phyloP scores from a whole-genome alignment of 441 rosid genomes.

The Adansonia rubrostipa region DNA sequence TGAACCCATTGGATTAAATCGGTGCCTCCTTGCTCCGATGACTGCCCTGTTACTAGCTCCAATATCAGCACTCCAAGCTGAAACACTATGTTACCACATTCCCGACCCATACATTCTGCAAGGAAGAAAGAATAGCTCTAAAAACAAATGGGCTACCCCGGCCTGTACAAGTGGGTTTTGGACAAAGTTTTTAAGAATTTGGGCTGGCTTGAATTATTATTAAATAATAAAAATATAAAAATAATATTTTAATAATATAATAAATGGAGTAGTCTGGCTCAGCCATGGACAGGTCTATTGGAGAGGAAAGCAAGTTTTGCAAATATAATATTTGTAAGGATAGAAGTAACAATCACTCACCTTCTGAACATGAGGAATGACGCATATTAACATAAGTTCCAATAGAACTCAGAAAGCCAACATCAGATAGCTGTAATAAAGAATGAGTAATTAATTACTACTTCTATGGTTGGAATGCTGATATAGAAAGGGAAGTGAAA shows the following conservation, averaged over 20 bases:
- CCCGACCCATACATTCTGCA: slow-evolving; percentile 51
- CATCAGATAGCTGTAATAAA: slow-evolving; percentile 60
- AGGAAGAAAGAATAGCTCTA: neutral
- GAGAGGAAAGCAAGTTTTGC: slow-evolving; percentile 17
- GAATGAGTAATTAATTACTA: slow-evolving; percentile 18
- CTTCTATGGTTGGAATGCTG: neutral
- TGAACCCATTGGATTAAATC: slow-evolving; percentile 84
- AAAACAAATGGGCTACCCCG: too few species aligned
- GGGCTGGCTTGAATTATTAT: too few species aligned
- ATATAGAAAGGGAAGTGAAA: neutral
- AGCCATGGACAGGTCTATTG: neutral
- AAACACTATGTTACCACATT: slow-evolving; percentile 57
- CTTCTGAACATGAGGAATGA: slow-evolving; percentile 49
- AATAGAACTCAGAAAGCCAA: slow-evolving; percentile 52
- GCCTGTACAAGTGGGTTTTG: too few species aligned
- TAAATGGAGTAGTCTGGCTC: too few species aligned
- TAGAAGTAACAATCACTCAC: slow-evolving; percentile 35
- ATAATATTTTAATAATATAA: too few species aligned
- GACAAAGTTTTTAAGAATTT: too few species aligned
- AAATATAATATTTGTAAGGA: neutral
- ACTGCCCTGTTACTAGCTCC: slow-evolving; percentile 90
- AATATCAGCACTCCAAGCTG: slow-evolving; percentile 85
- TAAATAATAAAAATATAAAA: too few species aligned
- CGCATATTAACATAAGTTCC: slow-evolving; percentile 37
- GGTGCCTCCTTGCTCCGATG: slow-evolving; percentile 66